Percentiles rank a stretch among this genome's conserved stretches.
Evolutionary conservation across 75 land plant genomes (phyloP).

Genomic region (Pinus tabuliformis): DNA sequence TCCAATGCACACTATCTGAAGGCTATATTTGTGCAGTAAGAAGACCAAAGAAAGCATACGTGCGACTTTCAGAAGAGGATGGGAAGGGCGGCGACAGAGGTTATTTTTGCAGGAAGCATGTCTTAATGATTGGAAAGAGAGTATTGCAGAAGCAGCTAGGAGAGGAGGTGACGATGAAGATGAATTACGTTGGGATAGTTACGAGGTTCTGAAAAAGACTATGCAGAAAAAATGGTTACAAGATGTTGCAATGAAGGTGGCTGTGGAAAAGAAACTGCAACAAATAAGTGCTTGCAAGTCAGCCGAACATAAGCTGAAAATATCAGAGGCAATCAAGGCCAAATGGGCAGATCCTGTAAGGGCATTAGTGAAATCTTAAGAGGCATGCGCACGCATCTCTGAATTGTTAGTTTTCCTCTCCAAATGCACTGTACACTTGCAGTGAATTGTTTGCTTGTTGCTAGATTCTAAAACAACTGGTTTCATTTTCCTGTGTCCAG

Average conservation of each 20-base stretch:
- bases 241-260: constrained; percentile 32
- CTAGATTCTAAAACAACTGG: not conserved
- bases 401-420: not conserved
- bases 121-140: constrained; percentile 50
- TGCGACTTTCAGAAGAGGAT: constrained; percentile 24
- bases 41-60: constrained; percentile 62
- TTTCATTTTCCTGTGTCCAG: constrained; percentile 23
- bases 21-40: constrained; percentile 38
- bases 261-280: constrained; percentile 19
- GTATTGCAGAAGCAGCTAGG: constrained; percentile 72
- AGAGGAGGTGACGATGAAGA: constrained; percentile 54
- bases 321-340: constrained; percentile 77
- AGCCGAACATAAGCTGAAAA: constrained; percentile 60
- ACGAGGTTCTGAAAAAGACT: constrained; percentile 35
- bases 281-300: constrained; percentile 50
- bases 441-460: not conserved
- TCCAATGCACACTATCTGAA: not conserved
- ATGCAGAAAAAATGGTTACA: constrained; percentile 47
- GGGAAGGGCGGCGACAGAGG: constrained; percentile 42
- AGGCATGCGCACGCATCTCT: constrained; percentile 9
- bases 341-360: constrained; percentile 95
- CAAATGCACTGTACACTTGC: not conserved
- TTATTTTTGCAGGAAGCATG: constrained; percentile 31
- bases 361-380: not conserved
- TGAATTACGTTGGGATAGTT: constrained; percentile 78